These are phyloP conservation scores for Phoenix roebelenii DNA, from an alignment of 176 grass and related monocot genomes.

Conservation along the genomic window DNA sequence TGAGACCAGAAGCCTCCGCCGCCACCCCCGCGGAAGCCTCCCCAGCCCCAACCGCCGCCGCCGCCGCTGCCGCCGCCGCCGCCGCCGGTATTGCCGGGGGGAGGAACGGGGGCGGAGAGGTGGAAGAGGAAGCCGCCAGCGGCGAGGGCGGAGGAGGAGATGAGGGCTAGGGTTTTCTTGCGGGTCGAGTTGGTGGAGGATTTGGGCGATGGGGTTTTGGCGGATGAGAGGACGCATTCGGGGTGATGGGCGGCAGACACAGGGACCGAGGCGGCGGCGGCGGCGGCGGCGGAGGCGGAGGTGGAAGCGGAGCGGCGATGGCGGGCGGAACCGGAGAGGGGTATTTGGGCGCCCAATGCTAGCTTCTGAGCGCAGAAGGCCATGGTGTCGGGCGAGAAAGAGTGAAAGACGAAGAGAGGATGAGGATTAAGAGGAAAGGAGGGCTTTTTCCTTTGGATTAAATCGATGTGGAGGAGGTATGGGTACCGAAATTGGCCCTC, in stretches of 20 bases:
- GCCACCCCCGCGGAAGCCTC: conserved; percentile 11
- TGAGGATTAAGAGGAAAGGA: too few relatives aligned
- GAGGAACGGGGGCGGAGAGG: background rate
- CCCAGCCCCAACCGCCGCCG: conserved; percentile 40
- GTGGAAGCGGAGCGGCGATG: conserved; percentile 23
- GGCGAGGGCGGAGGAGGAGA: conserved; percentile 42
- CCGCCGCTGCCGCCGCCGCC: conserved; percentile 47
- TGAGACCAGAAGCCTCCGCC: conserved; percentile 65
- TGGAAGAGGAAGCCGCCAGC: conserved; percentile 18
- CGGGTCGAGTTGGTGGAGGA: background rate
- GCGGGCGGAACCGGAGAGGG: conserved; percentile 14
- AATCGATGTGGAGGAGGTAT: too few relatives aligned
- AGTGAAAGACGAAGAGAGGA: too few relatives aligned
- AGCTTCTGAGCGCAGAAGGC: conserved; percentile 24
- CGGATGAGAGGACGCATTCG: background rate
- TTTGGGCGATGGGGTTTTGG: background rate
- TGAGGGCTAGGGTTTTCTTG: background rate
- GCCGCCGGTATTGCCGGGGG: conserved; percentile 15
- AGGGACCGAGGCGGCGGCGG: conserved; percentile 14
- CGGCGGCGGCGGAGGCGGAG: conserved; percentile 19
- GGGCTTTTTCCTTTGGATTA: too few relatives aligned
- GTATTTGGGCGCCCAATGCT: conserved; percentile 14
- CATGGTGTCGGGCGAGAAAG: conserved; percentile 3
- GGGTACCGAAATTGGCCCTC: too few relatives aligned
- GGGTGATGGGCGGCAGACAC: conserved; percentile 39